A percentile compares a stretch with the other conserved stretches of the same genome.
Conservation (phyloP, 208 protist species). For the Trichomonas gallinae region DNA sequence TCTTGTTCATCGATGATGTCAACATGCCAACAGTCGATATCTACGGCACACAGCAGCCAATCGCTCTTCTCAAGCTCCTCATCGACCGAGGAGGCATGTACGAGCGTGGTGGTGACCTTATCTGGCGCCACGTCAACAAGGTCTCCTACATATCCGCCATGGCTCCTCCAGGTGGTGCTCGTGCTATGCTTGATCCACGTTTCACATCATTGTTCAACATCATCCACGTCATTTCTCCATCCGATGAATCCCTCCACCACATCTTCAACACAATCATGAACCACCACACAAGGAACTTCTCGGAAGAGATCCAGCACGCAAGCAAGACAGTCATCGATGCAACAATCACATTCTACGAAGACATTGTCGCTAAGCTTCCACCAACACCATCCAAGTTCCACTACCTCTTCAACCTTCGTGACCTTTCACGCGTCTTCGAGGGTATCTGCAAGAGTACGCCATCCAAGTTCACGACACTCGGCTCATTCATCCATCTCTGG, state of each 20-base stretch:
- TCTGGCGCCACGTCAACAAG: conserved; percentile 81
- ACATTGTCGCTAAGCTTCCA: conserved; percentile 65
- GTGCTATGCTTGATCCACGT: conserved; percentile 83
- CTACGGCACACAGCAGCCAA: conserved; percentile 94
- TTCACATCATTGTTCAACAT: conserved; percentile 87
- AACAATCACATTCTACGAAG: conserved; percentile 75
- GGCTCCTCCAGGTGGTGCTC: conserved; percentile 80
- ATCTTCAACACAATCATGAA: conserved; percentile 85
- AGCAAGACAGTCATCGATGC: conserved; percentile 57
- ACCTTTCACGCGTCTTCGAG: conserved; percentile 88
- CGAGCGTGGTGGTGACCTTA: conserved; percentile 73
- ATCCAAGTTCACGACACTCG: conserved; percentile 60
- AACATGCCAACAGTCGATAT: conserved; percentile 94
- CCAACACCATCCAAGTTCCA: conserved; percentile 95
- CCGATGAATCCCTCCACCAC: conserved; percentile 71
- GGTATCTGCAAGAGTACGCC: conserved; percentile 74
- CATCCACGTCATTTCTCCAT: conserved; percentile 89
- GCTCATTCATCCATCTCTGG: conserved; percentile 75
- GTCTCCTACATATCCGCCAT: conserved; percentile 84
- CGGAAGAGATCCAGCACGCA: conserved; percentile 40
- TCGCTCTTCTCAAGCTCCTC: conserved; percentile 89
- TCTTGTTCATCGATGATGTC: conserved; percentile 92
- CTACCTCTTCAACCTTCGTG: conserved; percentile 96
- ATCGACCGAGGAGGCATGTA: conserved; percentile 84
- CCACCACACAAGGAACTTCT: conserved; percentile 45